These are phyloP conservation scores for Nothophytophthora sp. DNA, from an alignment of 352 stramenopile genomes.

Conservation along the genomic window DNA sequence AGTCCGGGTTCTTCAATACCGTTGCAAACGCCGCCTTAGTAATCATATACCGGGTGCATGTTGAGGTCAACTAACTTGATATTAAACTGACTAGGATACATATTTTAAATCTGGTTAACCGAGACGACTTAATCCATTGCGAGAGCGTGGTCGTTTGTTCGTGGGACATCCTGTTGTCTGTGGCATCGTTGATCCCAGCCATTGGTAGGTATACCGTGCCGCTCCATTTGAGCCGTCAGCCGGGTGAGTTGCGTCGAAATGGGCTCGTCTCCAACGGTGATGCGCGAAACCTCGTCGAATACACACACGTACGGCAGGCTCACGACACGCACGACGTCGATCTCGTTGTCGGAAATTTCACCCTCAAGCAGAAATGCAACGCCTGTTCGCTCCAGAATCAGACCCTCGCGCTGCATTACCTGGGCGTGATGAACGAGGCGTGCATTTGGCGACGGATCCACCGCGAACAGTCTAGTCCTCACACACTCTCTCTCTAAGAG, in stretches of 20 bases:
- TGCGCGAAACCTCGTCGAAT: not conserved
- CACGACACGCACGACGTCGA: not conserved
- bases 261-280: not conserved
- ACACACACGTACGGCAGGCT: not conserved
- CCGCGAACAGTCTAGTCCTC: not conserved
- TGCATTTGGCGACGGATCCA: not conserved
- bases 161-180: too few species aligned
- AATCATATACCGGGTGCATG: too few species aligned
- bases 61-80: too few species aligned
- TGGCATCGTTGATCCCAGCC: too few species aligned
- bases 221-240: not conserved
- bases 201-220: not conserved
- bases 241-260: not conserved
- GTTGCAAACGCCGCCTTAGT: too few species aligned
- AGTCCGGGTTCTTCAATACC: too few species aligned
- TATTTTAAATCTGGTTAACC: too few species aligned
- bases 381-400: not conserved
- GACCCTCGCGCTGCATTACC: not conserved
- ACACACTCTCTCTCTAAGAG: constrained; percentile 1
- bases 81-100: too few species aligned
- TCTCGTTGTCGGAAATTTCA: not conserved
- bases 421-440: not conserved
- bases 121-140: too few species aligned
- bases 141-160: too few species aligned
- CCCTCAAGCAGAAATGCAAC: not conserved